Conservation (phyloP, 345 rosid genomes). For the Eucalyptus polyanthemos region DNA sequence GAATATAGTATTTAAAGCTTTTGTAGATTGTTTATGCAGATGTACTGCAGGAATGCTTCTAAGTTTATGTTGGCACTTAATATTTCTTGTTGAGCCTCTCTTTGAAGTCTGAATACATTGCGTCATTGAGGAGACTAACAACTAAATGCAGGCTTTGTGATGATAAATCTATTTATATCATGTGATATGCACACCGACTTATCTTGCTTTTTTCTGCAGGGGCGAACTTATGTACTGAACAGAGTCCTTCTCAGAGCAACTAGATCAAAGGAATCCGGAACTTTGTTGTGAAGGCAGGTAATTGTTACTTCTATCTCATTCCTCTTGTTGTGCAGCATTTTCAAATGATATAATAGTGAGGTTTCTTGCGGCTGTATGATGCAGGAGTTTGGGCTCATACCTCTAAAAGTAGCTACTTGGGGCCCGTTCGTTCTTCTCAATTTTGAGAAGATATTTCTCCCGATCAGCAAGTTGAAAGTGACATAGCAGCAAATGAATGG, state of each 20-base stretch:
- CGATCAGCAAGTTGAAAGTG: conserved; percentile 5
- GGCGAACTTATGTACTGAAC: conserved; percentile 61
- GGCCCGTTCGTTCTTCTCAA: conserved; percentile 84
- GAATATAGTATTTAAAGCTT: not conserved
- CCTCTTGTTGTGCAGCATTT: not conserved
- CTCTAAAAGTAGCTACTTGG: conserved; percentile 57
- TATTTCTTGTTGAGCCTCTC: not conserved
- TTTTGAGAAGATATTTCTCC: conserved; percentile 8
- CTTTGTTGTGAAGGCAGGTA: conserved; percentile 43
- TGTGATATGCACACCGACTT: not conserved
- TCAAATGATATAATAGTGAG: not conserved
- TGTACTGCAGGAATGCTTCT: not conserved
- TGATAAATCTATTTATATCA: not conserved
- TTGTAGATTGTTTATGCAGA: not conserved
- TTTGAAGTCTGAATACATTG: not conserved
- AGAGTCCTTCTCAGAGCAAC: conserved; percentile 72
- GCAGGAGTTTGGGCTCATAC: conserved; percentile 74
- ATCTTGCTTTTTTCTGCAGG: conserved; percentile 21
- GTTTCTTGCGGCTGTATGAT: conserved; percentile 1
- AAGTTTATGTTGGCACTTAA: not conserved
- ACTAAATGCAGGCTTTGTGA: not conserved
- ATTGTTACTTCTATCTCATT: not conserved
- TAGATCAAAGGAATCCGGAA: conserved; percentile 50
- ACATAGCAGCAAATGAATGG: conserved; percentile 49
- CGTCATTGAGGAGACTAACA: not conserved